Evolutionary conservation across 495 filamentous ascomycete genomes (phyloP).

Genomic region (Hapsidospora chrysogenum): DNA sequence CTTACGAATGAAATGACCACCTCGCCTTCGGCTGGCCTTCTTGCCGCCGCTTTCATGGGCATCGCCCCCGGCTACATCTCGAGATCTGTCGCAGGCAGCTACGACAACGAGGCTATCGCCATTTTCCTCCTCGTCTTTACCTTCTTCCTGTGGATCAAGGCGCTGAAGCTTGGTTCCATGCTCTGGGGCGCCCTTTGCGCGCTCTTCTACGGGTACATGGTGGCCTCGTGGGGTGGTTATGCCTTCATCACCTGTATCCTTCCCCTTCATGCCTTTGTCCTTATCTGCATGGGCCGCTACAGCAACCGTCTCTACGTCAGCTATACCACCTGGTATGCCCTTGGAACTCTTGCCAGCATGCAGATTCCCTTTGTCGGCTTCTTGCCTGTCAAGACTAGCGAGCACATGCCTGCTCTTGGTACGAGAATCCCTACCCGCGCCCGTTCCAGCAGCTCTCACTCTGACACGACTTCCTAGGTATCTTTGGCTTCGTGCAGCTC

Average conservation of each 20-base stretch:
- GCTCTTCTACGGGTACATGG: slow-evolving; percentile 99
- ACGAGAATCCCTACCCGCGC: slow-evolving; percentile 10
- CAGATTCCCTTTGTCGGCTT: slow-evolving; percentile 99
- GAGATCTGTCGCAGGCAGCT: slow-evolving; percentile 91
- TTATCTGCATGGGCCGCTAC: slow-evolving; percentile 93
- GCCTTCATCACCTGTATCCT: slow-evolving; percentile 99
- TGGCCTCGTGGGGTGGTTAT: slow-evolving; percentile 98
- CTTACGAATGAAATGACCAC: slow-evolving; percentile 92
- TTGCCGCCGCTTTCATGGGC: slow-evolving; percentile 93
- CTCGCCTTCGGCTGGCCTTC: slow-evolving; percentile 82
- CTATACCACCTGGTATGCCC: slow-evolving; percentile 94
- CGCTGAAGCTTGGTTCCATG: slow-evolving; percentile 84
- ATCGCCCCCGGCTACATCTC: slow-evolving; percentile 97
- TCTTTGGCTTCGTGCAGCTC: slow-evolving; percentile 91
- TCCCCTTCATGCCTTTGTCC: slow-evolving; percentile 86
- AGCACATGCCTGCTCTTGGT: slow-evolving; percentile 97
- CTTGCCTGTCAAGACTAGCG: slow-evolving; percentile 86
- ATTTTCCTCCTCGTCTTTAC: slow-evolving; percentile 98
- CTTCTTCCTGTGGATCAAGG: slow-evolving; percentile 98
- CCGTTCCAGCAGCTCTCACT: neutral
- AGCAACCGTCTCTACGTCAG: slow-evolving; percentile 88
- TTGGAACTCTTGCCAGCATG: slow-evolving; percentile 96
- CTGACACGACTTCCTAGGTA: slow-evolving; percentile 38
- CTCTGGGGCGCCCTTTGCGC: slow-evolving; percentile 93
- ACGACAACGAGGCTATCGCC: slow-evolving; percentile 99